Percentiles rank a stretch among this genome's conserved stretches.
Evolutionary conservation across 371 early-diverging fungal species (phyloP).

Genomic region (Mortierella sp.): DNA sequence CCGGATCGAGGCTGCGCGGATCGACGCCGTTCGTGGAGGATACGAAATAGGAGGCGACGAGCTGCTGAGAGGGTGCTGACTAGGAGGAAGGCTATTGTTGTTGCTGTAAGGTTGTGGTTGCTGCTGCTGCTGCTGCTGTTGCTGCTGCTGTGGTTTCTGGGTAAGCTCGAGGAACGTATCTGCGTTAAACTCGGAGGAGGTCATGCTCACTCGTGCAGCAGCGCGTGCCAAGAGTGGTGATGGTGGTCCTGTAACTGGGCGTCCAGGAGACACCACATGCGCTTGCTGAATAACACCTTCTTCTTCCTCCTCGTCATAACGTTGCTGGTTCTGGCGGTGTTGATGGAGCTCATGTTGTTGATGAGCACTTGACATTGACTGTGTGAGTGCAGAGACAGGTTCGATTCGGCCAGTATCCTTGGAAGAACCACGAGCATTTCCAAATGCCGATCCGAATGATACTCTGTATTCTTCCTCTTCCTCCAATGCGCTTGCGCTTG

Average conservation of each 20-base stretch:
- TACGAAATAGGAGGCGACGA: slow-evolving; percentile 12
- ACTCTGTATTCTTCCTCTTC: slow-evolving; percentile 27
- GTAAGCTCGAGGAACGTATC: slow-evolving; percentile 6
- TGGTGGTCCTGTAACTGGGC: slow-evolving; percentile 38
- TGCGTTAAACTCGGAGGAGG: slow-evolving; percentile 17
- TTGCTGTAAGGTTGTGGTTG: neutral
- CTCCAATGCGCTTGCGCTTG: neutral
- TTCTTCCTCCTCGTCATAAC: slow-evolving; percentile 1
- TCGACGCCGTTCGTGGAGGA: slow-evolving; percentile 21
- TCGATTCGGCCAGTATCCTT: slow-evolving; percentile 27
- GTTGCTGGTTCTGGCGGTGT: neutral
- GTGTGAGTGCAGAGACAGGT: slow-evolving; percentile 6
- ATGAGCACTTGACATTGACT: neutral
- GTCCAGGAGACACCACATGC: slow-evolving; percentile 25
- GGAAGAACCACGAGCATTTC: slow-evolving; percentile 8
- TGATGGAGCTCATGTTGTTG: neutral
- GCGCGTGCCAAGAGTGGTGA: slow-evolving; percentile 41
- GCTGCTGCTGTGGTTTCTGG: slow-evolving; percentile 1
- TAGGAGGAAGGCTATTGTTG: neutral
- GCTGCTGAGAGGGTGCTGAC: slow-evolving; percentile 4
- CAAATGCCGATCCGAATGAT: slow-evolving; percentile 45
- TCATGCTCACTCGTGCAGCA: slow-evolving; percentile 35
- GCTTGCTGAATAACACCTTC: neutral
- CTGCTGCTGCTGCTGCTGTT: slow-evolving; percentile 2
- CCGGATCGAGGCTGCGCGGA: slow-evolving; percentile 17